Conservation (phyloP, 805 yeast genomes). For the Wickerhamomyces bisporus region DNA sequence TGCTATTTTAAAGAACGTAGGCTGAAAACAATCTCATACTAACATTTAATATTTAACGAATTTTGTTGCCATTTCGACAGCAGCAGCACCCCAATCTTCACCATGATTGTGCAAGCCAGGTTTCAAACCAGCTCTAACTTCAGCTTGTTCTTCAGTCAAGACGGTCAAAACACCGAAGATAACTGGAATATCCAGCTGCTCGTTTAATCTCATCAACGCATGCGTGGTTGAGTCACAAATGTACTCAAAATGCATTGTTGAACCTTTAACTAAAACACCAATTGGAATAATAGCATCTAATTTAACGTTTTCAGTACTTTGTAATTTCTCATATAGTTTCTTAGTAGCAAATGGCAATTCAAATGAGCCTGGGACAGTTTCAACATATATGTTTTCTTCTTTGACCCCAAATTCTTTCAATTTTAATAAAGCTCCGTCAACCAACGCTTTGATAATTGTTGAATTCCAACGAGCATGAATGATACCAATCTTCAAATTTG, state of each 20-base stretch:
- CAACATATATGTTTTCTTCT: slow-evolving; percentile 70
- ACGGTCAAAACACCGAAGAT: slow-evolving; percentile 94
- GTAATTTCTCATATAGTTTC: slow-evolving; percentile 38
- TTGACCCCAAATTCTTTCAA: slow-evolving; percentile 63
- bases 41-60: slow-evolving; percentile 19
- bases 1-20: too few species aligned
- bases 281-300: slow-evolving; percentile 89
- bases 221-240: slow-evolving; percentile 87
- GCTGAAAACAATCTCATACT: too few species aligned
- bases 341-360: slow-evolving; percentile 85
- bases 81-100: slow-evolving; percentile 98
- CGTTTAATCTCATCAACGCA: slow-evolving; percentile 79
- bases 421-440: slow-evolving; percentile 66
- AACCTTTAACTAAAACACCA: slow-evolving; percentile 92
- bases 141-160: slow-evolving; percentile 90
- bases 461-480: slow-evolving; percentile 96
- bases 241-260: slow-evolving; percentile 97
- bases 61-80: slow-evolving; percentile 84
- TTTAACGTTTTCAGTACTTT: slow-evolving; percentile 36
- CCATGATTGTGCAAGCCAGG: slow-evolving; percentile 90
- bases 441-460: slow-evolving; percentile 69
- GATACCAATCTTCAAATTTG: slow-evolving; percentile 69
- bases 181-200: slow-evolving; percentile 66
- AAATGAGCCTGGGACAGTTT: slow-evolving; percentile 91
- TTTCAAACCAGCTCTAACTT: slow-evolving; percentile 86